phyloP scores from a whole-genome alignment of 768 basidiomycete species.

The Rubroboletus satanas region DNA sequence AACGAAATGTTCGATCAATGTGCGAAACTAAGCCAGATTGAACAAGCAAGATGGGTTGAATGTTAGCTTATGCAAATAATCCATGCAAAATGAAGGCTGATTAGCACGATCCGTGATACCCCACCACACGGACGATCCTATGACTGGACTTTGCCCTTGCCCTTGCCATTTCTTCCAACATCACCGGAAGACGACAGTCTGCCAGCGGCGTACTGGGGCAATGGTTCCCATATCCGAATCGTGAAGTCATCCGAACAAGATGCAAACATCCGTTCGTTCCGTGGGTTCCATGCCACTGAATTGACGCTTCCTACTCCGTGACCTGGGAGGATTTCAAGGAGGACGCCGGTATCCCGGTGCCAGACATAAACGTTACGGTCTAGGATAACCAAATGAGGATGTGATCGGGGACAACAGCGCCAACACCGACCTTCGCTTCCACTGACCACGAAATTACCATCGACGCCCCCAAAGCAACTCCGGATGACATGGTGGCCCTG shows the following conservation, averaged over 20 bases:
- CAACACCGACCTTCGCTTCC: constrained; percentile 83
- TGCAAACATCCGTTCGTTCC: constrained; percentile 88
- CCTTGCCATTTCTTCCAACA: constrained; percentile 44
- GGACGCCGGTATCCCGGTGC: constrained; percentile 79
- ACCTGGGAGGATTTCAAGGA: constrained; percentile 85
- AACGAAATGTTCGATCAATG: constrained; percentile 26
- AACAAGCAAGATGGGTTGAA: constrained; percentile 25
- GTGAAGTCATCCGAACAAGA: constrained; percentile 92
- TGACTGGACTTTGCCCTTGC: constrained; percentile 61
- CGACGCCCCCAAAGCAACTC: constrained; percentile 89
- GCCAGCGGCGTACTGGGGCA: constrained; percentile 21
- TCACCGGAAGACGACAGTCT: constrained; percentile 19
- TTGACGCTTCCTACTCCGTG: constrained; percentile 92
- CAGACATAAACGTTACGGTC: constrained; percentile 94
- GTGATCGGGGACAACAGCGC: not conserved
- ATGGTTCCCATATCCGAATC: constrained; percentile 82
- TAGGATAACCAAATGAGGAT: constrained; percentile 32
- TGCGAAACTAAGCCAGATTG: constrained; percentile 19
- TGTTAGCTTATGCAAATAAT: constrained; percentile 28
- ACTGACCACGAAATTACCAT: constrained; percentile 85
- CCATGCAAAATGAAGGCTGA: constrained; percentile 26
- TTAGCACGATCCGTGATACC: constrained; percentile 15
- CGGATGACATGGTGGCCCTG: constrained; percentile 84
- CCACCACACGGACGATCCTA: constrained; percentile 27
- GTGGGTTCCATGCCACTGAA: constrained; percentile 94